Base-by-base conservation (phyloP, 805 yeast species). In the Nakazawaea pomicola region DNA sequence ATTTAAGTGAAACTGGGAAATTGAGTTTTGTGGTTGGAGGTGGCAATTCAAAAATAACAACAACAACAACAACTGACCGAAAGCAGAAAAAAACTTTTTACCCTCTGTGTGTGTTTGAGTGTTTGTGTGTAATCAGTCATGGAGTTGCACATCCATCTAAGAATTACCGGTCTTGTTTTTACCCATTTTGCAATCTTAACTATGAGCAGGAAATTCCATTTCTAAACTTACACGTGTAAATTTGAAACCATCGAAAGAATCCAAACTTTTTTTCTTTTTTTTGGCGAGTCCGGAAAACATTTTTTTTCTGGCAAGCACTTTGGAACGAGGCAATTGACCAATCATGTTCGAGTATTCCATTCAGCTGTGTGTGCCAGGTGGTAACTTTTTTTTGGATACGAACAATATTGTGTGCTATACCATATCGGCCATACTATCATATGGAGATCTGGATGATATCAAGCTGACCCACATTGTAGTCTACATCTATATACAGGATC, bases 1-100 rank as follows among this genome's bases (percentile, higher is more conserved):
- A 33, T 33, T 33, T 37, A 31, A 19, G 27, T 37, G 14, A 21
- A 5, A 27, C 34, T 39, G 45, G 49, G 44, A 36, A 18, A 35
- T 29, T 15, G 15, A 10, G 47, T 40, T 38, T 42, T 49, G 42
- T 50, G 47, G 47, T 46, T 47, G 45, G 37, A 19, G 31, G 8
- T 30, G 33, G n/a, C n/a, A n/a, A n/a, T n/a, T n/a, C n/a, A n/a
- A n/a, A n/a, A n/a, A n/a, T n/a, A n/a, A n/a, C n/a, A n/a, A n/a
- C n/a, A n/a, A 12, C 33, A 30, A 24, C 28, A 24, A 24, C n/a
- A 24, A 24, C n/a, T 24, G 28, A 23, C 23, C 17, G 31, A 12
- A 18, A 15, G 14, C 16, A 28, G 20, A 27, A 12, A n/a, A n/a
- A n/a, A n/a, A n/a, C n/a, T n/a, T n/a, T n/a, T n/a, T n/a, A n/a